Evolutionary conservation across 805 yeast genomes (phyloP).

Genomic region (Babjeviella inositovora): DNA sequence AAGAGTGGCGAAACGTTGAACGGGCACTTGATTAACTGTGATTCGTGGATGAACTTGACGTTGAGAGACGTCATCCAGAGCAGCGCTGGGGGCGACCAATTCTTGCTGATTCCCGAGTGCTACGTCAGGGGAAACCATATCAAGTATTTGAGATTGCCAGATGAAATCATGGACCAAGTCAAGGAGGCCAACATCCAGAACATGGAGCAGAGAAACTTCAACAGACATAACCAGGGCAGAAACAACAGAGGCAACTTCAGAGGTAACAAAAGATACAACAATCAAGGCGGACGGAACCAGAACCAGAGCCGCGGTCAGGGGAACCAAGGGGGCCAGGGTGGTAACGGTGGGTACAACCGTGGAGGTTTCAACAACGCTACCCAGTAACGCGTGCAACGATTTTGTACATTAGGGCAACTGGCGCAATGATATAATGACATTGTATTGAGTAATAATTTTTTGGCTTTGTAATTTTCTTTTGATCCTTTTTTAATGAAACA

Average conservation of each 20-base stretch:
- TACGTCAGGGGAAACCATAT: slow-evolving; percentile 80
- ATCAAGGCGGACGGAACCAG: slow-evolving; percentile 5
- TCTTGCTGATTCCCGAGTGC: slow-evolving; percentile 49
- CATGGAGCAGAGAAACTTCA: slow-evolving; percentile 30
- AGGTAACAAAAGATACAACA: slow-evolving; percentile 8
- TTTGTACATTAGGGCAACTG: too few species aligned
- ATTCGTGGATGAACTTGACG: slow-evolving; percentile 91
- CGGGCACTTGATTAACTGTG: slow-evolving; percentile 77
- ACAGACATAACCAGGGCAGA: slow-evolving; percentile 23
- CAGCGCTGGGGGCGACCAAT: slow-evolving; percentile 42
- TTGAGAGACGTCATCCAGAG: slow-evolving; percentile 60
- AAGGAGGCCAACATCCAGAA: slow-evolving; percentile 44
- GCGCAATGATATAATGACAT: too few species aligned
- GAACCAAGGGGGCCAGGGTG: too few species aligned
- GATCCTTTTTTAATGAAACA: too few species aligned
- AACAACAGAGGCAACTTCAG: slow-evolving; percentile 9
- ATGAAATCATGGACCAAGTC: slow-evolving; percentile 61
- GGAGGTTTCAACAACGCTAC: too few species aligned
- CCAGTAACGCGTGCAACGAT: too few species aligned
- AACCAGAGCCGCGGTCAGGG: slow-evolving; percentile 4
- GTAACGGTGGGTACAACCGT: too few species aligned
- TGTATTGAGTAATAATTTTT: too few species aligned
- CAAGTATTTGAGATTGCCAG: slow-evolving; percentile 62
- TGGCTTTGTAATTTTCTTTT: too few species aligned
- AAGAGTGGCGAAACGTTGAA: slow-evolving; percentile 82